Base-by-base conservation (phyloP, 2,329 filamentous ascomycete genomes). In the Stagonosporopsis vannaccii region DNA sequence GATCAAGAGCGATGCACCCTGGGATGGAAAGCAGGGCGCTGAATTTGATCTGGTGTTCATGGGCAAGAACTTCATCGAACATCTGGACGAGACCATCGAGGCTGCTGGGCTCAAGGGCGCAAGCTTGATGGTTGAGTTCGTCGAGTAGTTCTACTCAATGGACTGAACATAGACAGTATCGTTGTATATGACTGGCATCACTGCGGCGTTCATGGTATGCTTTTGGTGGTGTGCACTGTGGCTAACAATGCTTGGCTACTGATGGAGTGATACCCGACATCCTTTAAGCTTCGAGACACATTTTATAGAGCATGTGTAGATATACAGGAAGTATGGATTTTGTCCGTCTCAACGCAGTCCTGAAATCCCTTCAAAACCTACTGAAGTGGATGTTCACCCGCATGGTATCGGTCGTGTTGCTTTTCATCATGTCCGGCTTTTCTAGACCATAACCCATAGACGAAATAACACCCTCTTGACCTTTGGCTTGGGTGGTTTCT, bases 101-200 rank as follows among this genome's bases (percentile, higher is more conserved):
- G 89, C 92, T 70, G 91, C 90, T 0, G 92, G 93, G 0, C 77
- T 99, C 67, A 96, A 95, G 81, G 94, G 96, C 71, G 92, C 90
- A 3, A 97, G 92, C 0, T 89, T 99, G 7, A 97, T 97, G 91
- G 89, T 99, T 65, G 95, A 97, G 75, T 96, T 92, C 70, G 55
- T 71, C 11, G 73, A 75, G 39, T 66, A 62, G 30, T 9, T 7
- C 6, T 39, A 6, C 13, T 35, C n/a, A 2, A 9, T 8, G 13
- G 22, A 20, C 6, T 5, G n/a, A 35, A 19, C 9, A 42, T 28
- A 20, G 36, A 28, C n/a, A 41, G 22, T 30, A n/a, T n/a, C 7
- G 8, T 20, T 22, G 23, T 13, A 9, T 32, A 48, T 33, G 19
- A 25, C 42, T 43, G 25, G 53, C 46, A 51, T 56, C 47, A 42